These are phyloP conservation scores for Phaeoacremonium minimum DNA, from an alignment of 2,329 filamentous ascomycete genomes.

Conservation along the genomic window DNA sequence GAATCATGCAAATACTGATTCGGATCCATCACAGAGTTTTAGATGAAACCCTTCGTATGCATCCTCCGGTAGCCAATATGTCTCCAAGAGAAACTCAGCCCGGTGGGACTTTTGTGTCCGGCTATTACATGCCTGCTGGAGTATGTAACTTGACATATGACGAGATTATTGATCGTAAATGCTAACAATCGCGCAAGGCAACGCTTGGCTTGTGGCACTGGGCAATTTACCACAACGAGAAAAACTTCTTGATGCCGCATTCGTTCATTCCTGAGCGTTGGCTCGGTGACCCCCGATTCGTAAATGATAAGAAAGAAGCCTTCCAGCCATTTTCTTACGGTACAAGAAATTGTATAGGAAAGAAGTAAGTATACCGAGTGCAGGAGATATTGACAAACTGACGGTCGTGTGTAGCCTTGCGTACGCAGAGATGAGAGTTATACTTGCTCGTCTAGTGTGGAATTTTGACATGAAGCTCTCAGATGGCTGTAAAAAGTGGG, in stretches of 20 bases:
- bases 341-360: slow-evolving; percentile 41
- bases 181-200: slow-evolving; percentile 23
- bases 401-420: slow-evolving; percentile 31
- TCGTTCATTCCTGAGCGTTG: slow-evolving; percentile 42
- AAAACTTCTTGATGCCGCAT: slow-evolving; percentile 36
- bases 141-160: slow-evolving; percentile 18
- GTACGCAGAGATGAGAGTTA: slow-evolving; percentile 41
- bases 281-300: slow-evolving; percentile 27
- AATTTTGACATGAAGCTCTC: slow-evolving; percentile 37
- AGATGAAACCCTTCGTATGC: slow-evolving; percentile 22
- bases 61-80: slow-evolving; percentile 16
- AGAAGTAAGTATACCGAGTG: slow-evolving; percentile 30
- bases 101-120: slow-evolving; percentile 23
- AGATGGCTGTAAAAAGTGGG: slow-evolving; percentile 23
- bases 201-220: slow-evolving; percentile 35
- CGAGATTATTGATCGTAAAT: slow-evolving; percentile 1
- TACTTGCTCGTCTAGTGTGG: slow-evolving; percentile 37
- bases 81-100: slow-evolving; percentile 13
- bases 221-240: slow-evolving; percentile 31
- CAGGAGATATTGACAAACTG: slow-evolving; percentile 2
- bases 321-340: slow-evolving; percentile 40
- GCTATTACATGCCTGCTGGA: slow-evolving; percentile 20
- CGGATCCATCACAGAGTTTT: no score
- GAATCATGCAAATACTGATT: no score
- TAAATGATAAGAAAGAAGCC: slow-evolving; percentile 28